phyloP scores from a whole-genome alignment of 768 basidiomycete genomes.

The Amanita exitialis region DNA sequence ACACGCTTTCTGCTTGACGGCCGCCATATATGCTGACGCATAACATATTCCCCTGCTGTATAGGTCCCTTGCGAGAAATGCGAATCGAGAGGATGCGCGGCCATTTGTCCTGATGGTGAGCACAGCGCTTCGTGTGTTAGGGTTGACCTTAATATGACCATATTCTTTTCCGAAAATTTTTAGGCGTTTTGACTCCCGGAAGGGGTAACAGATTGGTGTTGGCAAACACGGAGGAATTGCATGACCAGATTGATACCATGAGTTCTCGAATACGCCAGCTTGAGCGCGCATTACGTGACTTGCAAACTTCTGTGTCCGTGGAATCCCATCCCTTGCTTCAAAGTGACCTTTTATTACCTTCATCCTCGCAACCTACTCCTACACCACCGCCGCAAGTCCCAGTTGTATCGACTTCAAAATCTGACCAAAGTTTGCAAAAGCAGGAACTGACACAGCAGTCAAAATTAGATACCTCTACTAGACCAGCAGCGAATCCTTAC shows the following conservation, averaged over 20 bases:
- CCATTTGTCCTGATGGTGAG: constrained; percentile 70
- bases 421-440: not conserved
- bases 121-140: not conserved
- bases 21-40: not conserved
- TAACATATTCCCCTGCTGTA: not conserved
- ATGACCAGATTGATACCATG: constrained; percentile 50
- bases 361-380: not conserved
- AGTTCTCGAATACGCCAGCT: constrained; percentile 48
- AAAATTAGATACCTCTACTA: not conserved
- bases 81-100: constrained; percentile 60
- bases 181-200: constrained; percentile 46
- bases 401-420: not conserved
- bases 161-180: not conserved
- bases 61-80: constrained; percentile 77
- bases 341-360: not conserved
- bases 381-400: not conserved
- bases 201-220: constrained; percentile 57
- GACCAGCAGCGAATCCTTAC: not conserved
- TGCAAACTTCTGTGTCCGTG: constrained; percentile 39
- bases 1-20: constrained; percentile 5
- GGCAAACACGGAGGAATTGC: constrained; percentile 62
- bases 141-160: not conserved
- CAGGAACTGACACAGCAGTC: not conserved
- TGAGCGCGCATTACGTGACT: constrained; percentile 42
- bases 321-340: constrained; percentile 39